phyloP scores from a whole-genome alignment of 495 filamentous ascomycete species.

The Platismatia glauca region DNA sequence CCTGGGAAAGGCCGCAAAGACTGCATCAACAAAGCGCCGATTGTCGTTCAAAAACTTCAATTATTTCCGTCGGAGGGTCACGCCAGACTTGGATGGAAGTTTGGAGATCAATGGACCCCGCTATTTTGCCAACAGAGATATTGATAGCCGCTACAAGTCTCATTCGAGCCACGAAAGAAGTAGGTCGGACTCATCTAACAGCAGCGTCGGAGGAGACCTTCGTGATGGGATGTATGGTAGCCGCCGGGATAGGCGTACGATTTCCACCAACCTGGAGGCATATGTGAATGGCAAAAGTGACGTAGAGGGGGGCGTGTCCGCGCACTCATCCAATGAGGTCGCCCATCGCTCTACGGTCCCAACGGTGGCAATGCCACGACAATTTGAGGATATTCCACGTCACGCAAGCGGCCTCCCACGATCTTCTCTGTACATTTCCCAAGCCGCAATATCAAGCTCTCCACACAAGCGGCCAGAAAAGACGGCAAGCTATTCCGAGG shows the following conservation, averaged over 20 bases:
- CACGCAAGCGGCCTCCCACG: constrained; percentile 15
- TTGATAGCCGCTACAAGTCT: constrained; percentile 16
- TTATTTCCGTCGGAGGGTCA: constrained; percentile 4
- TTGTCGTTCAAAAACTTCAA: constrained; percentile 12
- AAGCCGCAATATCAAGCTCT: constrained; percentile 22
- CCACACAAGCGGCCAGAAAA: constrained; percentile 12
- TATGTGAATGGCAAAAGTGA: not conserved
- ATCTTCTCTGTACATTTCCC: constrained; percentile 20
- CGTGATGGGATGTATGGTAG: constrained; percentile 11
- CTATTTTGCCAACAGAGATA: constrained; percentile 4
- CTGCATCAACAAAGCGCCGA: constrained; percentile 5
- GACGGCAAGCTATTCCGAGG: not conserved
- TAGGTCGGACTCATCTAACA: not conserved
- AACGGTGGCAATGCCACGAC: not conserved
- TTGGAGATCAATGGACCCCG: not conserved
- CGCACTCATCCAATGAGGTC: not conserved
- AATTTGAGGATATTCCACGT: not conserved
- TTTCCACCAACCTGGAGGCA: constrained; percentile 10
- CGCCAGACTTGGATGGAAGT: not conserved
- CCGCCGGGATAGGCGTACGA: constrained; percentile 12
- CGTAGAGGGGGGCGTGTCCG: not conserved
- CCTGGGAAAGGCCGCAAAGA: not conserved
- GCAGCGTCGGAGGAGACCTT: not conserved
- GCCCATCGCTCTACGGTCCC: not conserved
- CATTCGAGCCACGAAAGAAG: not conserved